These are phyloP conservation scores for Wickerhamomyces mucosus DNA, from an alignment of 805 yeast genomes.

Conservation along the genomic window DNA sequence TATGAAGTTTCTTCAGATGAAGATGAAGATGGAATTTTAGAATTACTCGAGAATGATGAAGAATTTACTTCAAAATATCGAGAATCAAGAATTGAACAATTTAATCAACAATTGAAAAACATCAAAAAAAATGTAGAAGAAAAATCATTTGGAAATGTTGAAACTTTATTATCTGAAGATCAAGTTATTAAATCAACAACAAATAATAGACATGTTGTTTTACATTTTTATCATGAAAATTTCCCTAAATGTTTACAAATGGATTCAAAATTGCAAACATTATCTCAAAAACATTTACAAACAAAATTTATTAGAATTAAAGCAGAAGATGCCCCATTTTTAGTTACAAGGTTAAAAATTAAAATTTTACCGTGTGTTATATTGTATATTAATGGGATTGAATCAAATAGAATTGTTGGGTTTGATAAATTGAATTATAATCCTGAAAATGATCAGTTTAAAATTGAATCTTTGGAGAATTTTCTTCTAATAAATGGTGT, in stretches of 20 bases:
- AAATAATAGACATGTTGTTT: slow-evolving; percentile 31
- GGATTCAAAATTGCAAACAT: slow-evolving; percentile 33
- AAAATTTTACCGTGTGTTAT: slow-evolving; percentile 66
- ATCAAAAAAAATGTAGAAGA: slow-evolving; percentile 24
- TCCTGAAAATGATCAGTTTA: slow-evolving; percentile 36
- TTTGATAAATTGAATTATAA: slow-evolving; percentile 46
- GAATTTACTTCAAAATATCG: slow-evolving; percentile 41
- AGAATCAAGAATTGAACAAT: slow-evolving; percentile 53
- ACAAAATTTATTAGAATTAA: slow-evolving; percentile 44
- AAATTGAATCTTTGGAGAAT: slow-evolving; percentile 38
- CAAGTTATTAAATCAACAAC: slow-evolving; percentile 45
- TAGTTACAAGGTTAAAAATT: slow-evolving; percentile 52
- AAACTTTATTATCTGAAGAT: slow-evolving; percentile 39
- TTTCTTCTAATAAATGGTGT: slow-evolving; percentile 24
- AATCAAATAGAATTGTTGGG: slow-evolving; percentile 54
- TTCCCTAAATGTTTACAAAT: slow-evolving; percentile 54
- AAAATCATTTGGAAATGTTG: slow-evolving; percentile 35
- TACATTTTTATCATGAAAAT: slow-evolving; percentile 55
- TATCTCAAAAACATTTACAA: slow-evolving; percentile 51
- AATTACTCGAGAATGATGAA: slow-evolving; percentile 39
- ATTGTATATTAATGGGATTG: slow-evolving; percentile 50
- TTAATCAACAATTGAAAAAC: slow-evolving; percentile 33
- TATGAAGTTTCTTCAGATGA: slow-evolving; percentile 16
- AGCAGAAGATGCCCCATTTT: slow-evolving; percentile 63
- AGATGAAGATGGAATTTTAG: slow-evolving; percentile 34